Base-by-base conservation (phyloP, 1,284 basidiomycete genomes). In the Cryptococcus sp. region DNA sequence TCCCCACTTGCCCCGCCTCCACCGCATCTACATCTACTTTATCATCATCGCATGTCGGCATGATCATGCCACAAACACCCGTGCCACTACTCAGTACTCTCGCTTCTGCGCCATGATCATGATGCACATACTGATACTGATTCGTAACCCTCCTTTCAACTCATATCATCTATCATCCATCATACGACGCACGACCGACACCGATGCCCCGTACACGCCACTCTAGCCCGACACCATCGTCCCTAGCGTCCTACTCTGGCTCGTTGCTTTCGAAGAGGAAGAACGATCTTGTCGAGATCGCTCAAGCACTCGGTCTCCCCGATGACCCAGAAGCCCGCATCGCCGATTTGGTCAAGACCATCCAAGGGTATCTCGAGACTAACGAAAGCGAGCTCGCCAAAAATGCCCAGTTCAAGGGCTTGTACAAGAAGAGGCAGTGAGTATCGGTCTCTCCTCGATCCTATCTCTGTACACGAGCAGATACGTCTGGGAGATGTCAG, bases 261-360 rank as follows among this genome's bases (percentile, higher is more conserved):
- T 66, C 73, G 1, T 59, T 78, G 20, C 27, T 54, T 19, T 51
- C 44, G n/a, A 76, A 76, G 60, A 67, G 70, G 44, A 75, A 75
- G 59, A 61, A 64, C 25, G 76, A 78, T 6, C 65, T 77, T 38
- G 64, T 71, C 31, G 76, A 78, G 60, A 75, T 77, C 48, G 73
- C 72, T 22, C 47, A 65, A 35, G 71, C 72, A 1, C 62, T 77
- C 10, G 67, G 66, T n/a, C 44, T 76, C 22, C 40, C 56, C 10
- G 65, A 68, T 17, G 48, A 61, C 20, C 31, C 31, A 35, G 66
- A 67, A 16, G 61, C 56, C 1, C 64, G 59, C 45, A 56, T 65
- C 20, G 50, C 58, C 16, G 71, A 72, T 11, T 52, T 75, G 31
- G 62, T 68, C 41, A 68, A 72, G 56, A 56, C 27, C 39, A 75